phyloP scores from a whole-genome alignment of 108 stramenopile species.

The Nitzschia inconspicua region DNA sequence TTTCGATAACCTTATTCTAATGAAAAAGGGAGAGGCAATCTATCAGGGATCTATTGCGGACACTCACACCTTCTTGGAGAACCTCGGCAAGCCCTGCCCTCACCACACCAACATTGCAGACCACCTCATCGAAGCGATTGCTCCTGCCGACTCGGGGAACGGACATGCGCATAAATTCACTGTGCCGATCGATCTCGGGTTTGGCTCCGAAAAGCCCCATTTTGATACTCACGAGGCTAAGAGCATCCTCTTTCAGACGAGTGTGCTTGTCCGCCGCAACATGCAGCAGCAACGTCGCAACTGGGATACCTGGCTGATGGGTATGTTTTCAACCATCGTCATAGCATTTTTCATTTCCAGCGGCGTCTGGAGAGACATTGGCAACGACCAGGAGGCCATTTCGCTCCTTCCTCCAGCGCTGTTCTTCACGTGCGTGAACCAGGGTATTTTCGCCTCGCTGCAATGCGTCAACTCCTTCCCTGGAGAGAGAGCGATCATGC shows the following conservation, averaged over 20 bases:
- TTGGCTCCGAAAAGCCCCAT: not conserved
- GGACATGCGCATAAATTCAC: slow-evolving; percentile 3
- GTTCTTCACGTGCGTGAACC: slow-evolving; percentile 10
- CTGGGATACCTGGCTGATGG: slow-evolving; percentile 7
- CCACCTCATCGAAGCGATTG: slow-evolving; percentile 45
- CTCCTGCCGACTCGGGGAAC: not conserved
- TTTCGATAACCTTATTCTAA: slow-evolving; percentile 62
- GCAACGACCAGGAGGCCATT: slow-evolving; percentile 10
- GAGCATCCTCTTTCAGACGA: slow-evolving; percentile 9
- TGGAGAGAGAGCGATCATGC: slow-evolving; percentile 9
- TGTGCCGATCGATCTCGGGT: slow-evolving; percentile 12
- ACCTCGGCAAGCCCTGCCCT: slow-evolving; percentile 51
- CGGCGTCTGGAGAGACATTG: slow-evolving; percentile 4
- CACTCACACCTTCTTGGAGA: slow-evolving; percentile 18
- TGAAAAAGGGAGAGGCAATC: slow-evolving; percentile 52
- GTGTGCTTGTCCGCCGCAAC: slow-evolving; percentile 10
- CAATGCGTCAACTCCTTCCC: slow-evolving; percentile 11
- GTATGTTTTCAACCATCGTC: not conserved
- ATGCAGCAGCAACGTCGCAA: slow-evolving; percentile 8
- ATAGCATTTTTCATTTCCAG: slow-evolving; percentile 6
- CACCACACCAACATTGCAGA: slow-evolving; percentile 70
- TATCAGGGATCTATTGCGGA: slow-evolving; percentile 40
- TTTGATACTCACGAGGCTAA: slow-evolving; percentile 1
- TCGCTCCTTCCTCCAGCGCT: slow-evolving; percentile 6
- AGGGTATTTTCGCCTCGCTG: slow-evolving; percentile 7